phyloP scores from a whole-genome alignment of 2,329 filamentous ascomycete species.

The Penicillium sp. region DNA sequence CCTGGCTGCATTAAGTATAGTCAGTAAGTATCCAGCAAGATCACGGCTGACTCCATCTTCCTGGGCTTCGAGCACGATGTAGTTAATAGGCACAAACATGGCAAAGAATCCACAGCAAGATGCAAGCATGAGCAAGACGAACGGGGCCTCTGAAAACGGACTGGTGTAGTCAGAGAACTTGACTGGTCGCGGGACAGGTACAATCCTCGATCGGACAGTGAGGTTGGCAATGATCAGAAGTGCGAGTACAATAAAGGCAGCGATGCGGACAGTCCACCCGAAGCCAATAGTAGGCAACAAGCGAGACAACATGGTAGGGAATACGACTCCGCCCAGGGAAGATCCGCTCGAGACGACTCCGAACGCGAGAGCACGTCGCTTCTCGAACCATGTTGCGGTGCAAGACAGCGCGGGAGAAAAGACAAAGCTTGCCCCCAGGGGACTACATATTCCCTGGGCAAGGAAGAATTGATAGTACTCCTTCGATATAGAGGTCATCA shows the following conservation, averaged over 20 bases:
- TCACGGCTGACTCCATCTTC: too few species aligned
- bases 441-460: not conserved
- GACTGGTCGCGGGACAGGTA: slow-evolving; percentile 10
- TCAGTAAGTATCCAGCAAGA: too few species aligned
- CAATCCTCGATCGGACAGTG: slow-evolving; percentile 53
- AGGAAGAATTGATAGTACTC: not conserved
- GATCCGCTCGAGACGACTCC: slow-evolving; percentile 58
- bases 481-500: slow-evolving; percentile 50
- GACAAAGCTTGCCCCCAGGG: not conserved
- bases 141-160: not conserved
- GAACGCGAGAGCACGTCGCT: slow-evolving; percentile 54
- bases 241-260: slow-evolving; percentile 62
- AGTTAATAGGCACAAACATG: too few species aligned
- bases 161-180: not conserved
- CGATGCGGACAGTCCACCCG: slow-evolving; percentile 58
- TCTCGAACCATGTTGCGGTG: slow-evolving; percentile 56
- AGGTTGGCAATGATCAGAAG: slow-evolving; percentile 56
- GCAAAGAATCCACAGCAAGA: too few species aligned
- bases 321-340: slow-evolving; percentile 59
- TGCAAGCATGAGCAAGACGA: not conserved
- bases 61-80: too few species aligned
- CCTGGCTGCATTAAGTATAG: too few species aligned
- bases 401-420: slow-evolving; percentile 33
- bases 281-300: slow-evolving; percentile 57
- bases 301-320: slow-evolving; percentile 61